Evolutionary conservation across 176 grass and related monocot species (phyloP).

Genomic region (Rhipidocladum racemiflorum): DNA sequence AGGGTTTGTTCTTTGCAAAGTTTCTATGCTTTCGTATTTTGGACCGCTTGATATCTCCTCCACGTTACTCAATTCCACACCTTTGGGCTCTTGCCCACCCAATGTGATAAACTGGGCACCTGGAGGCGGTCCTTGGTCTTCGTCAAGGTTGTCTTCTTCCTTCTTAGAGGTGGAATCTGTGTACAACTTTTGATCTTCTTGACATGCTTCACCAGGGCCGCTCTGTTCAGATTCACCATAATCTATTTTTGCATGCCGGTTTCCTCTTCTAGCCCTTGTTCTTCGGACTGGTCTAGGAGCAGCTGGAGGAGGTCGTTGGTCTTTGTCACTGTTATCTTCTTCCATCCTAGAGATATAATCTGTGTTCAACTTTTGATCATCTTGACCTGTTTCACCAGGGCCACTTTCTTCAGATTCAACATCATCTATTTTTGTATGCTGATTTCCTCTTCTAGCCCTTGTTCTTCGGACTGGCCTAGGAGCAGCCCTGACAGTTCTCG

Average conservation of each 20-base stretch:
- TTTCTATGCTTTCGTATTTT: slow-evolving; percentile 24
- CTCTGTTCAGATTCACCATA: slow-evolving; percentile 45
- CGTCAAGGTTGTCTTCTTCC: slow-evolving; percentile 14
- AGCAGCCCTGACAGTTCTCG: slow-evolving; percentile 44
- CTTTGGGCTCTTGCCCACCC: slow-evolving; percentile 29
- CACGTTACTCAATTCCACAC: neutral
- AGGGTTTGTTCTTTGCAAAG: slow-evolving; percentile 22
- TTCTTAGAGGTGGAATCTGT: slow-evolving; percentile 19
- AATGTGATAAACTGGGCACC: slow-evolving; percentile 41
- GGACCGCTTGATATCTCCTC: slow-evolving; percentile 12
- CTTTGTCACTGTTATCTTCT: slow-evolving; percentile 19
- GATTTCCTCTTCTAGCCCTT: slow-evolving; percentile 58
- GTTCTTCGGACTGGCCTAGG: slow-evolving; percentile 47
- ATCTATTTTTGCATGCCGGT: slow-evolving; percentile 42
- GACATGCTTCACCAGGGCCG: slow-evolving; percentile 30
- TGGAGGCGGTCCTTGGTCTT: slow-evolving; percentile 28
- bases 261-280: slow-evolving; percentile 52
- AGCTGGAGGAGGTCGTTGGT: slow-evolving; percentile 16
- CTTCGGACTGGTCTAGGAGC: slow-evolving; percentile 40
- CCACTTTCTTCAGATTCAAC: slow-evolving; percentile 56
- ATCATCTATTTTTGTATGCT: slow-evolving; percentile 43
- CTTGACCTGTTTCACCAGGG: slow-evolving; percentile 35
- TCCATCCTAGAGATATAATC: slow-evolving; percentile 36
- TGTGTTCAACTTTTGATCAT: slow-evolving; percentile 30
- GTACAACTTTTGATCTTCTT: slow-evolving; percentile 29